These are phyloP conservation scores for Centaurea solstitialis DNA, from an alignment of 129 eudicot genomes.

Conservation along the genomic window DNA sequence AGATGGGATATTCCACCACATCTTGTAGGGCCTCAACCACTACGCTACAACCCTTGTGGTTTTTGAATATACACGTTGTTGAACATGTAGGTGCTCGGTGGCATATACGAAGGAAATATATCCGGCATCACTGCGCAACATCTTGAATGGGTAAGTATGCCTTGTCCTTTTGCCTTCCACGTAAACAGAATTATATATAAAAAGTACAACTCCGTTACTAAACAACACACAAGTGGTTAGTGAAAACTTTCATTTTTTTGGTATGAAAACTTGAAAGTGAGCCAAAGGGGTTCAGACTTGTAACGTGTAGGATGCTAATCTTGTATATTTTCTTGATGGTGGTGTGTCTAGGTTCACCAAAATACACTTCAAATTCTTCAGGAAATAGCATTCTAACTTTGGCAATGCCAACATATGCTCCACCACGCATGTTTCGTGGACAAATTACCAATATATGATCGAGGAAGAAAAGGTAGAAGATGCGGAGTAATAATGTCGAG, in stretches of 20 bases:
- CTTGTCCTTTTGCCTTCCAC: too few relatives aligned
- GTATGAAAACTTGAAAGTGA: too few relatives aligned
- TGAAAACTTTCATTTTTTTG: too few relatives aligned
- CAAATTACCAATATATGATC: constrained; percentile 6
- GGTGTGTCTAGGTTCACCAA: constrained; percentile 70
- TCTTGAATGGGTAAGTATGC: constrained; percentile 82
- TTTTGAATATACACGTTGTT: constrained; percentile 11
- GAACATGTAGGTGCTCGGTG: constrained; percentile 78
- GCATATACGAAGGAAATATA: constrained; percentile 75
- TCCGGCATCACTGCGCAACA: constrained; percentile 97
- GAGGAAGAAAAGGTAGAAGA: constrained; percentile 1
- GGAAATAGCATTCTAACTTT: constrained; percentile 79
- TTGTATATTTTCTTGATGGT: constrained; percentile 19
- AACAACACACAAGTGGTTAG: too few relatives aligned
- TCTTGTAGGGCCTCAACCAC: too few relatives aligned
- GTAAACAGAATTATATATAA: too few relatives aligned
- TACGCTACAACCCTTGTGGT: too few relatives aligned
- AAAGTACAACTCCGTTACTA: too few relatives aligned
- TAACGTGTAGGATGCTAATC: constrained; percentile 12
- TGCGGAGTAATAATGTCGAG: not conserved
- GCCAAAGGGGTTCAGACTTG: too few relatives aligned
- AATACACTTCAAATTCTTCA: constrained; percentile 91
- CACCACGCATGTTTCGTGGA: constrained; percentile 5
- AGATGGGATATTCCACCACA: too few relatives aligned
- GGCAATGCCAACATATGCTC: not conserved